These are phyloP conservation scores for Trichoderma asperellum DNA, from an alignment of 2,329 filamentous ascomycete genomes.

Conservation along the genomic window DNA sequence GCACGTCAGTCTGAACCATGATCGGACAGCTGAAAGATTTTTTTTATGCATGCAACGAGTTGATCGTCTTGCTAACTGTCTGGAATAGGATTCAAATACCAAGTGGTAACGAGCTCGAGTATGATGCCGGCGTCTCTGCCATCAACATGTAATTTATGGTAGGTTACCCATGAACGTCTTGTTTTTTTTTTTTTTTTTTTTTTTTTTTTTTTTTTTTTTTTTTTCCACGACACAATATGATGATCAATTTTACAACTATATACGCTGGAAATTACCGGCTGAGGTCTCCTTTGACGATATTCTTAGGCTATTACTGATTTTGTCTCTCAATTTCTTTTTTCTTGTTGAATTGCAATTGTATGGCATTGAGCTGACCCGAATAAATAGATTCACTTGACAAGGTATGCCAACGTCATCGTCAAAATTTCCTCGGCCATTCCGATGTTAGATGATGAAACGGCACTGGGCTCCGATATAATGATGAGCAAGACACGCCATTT, in stretches of 20 bases:
- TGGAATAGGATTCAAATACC: slow-evolving; percentile 18
- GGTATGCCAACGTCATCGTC: slow-evolving; percentile 40
- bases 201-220: neutral
- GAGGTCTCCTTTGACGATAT: slow-evolving; percentile 82
- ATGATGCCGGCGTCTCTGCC: slow-evolving; percentile 1
- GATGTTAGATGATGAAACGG: slow-evolving; percentile 75
- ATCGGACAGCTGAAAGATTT: slow-evolving; percentile 32
- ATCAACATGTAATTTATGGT: slow-evolving; percentile 34
- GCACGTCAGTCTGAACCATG: slow-evolving; percentile 87
- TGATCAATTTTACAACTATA: slow-evolving; percentile 71
- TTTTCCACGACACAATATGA: slow-evolving; percentile 37
- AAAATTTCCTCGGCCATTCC: slow-evolving; percentile 29
- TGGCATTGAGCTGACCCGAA: slow-evolving; percentile 40
- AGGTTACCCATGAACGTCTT: slow-evolving; percentile 32
- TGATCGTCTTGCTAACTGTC: slow-evolving; percentile 36
- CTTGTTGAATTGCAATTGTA: slow-evolving; percentile 9
- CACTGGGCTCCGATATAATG: slow-evolving; percentile 90
- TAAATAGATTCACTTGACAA: slow-evolving; percentile 37
- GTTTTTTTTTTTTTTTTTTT: neutral
- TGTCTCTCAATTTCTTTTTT: slow-evolving; percentile 29
- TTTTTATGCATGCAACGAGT: slow-evolving; percentile 16
- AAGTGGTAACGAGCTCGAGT: slow-evolving; percentile 29
- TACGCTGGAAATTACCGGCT: slow-evolving; percentile 96
- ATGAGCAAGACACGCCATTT: slow-evolving; percentile 85
- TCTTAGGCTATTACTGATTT: slow-evolving; percentile 84